Evolutionary conservation across 23 red algal species (phyloP).

Genomic region (Gracilaria vermiculophylla): DNA sequence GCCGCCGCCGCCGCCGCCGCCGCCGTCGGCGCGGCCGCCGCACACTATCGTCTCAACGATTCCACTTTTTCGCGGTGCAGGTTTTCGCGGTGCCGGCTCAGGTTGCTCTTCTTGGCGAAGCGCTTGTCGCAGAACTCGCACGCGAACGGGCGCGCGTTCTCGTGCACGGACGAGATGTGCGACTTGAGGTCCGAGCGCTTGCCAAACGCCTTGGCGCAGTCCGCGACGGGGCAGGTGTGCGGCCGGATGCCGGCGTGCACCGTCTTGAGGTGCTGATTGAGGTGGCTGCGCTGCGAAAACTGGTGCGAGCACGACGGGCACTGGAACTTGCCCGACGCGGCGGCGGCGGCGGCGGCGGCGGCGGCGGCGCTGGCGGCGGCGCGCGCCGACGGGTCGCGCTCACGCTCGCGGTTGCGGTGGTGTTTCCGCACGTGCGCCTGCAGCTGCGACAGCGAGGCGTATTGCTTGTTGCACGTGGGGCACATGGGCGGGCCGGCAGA

Average conservation of each 20-base stretch:
- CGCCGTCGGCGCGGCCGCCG: no score
- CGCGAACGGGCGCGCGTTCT: constrained; percentile 12
- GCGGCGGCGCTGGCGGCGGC: no score
- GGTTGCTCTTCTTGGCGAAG: constrained; percentile 59
- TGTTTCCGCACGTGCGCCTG: background rate
- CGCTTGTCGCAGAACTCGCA: constrained; percentile 27
- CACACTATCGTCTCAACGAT: no score
- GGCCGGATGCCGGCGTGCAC: constrained; percentile 38
- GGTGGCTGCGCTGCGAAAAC: constrained; percentile 60
- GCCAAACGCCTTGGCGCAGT: constrained; percentile 47
- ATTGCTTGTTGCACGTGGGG: background rate
- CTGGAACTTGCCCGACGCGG: background rate
- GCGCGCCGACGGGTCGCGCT: no score
- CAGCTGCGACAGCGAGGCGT: background rate
- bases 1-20: no score
- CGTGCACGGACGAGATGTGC: constrained; percentile 40
- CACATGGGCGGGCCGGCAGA: background rate
- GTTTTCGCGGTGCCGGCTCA: constrained; percentile 50
- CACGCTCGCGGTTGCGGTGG: background rate
- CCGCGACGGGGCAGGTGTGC: constrained; percentile 5
- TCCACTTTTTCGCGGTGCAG: constrained; percentile 44
- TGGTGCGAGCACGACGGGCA: constrained; percentile 5
- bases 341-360: no score
- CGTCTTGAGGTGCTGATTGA: constrained; percentile 45
- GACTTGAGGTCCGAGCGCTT: constrained; percentile 59